phyloP scores from a whole-genome alignment of 2,329 filamentous ascomycete genomes.

The Xylaria digitata region DNA sequence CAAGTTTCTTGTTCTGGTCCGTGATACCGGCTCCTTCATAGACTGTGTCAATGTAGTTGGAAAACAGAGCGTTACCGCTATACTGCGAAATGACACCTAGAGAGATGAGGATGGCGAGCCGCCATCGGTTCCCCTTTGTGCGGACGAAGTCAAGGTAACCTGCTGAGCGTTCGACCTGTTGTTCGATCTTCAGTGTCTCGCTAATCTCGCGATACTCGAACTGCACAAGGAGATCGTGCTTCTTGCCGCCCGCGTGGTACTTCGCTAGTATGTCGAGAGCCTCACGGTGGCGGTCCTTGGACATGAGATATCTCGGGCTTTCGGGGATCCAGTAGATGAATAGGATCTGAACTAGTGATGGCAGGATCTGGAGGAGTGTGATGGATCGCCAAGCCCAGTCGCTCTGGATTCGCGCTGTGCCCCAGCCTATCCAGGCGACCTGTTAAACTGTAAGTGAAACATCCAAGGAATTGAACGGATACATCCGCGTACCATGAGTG shows the following conservation, averaged over 20 bases:
- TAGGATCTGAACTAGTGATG: conserved; percentile 70
- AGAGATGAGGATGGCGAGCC: conserved; percentile 70
- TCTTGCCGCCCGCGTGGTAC: conserved; percentile 72
- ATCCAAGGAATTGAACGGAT: neutral
- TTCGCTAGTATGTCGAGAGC: conserved; percentile 70
- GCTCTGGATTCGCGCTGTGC: conserved; percentile 65
- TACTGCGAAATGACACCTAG: conserved; percentile 76
- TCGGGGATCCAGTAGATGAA: conserved; percentile 77
- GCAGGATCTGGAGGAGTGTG: conserved; percentile 71
- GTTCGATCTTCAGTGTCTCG: conserved; percentile 70
- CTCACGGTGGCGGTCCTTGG: conserved; percentile 71
- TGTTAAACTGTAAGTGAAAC: conserved; percentile 15
- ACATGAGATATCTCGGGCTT: conserved; percentile 72
- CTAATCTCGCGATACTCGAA: conserved; percentile 75
- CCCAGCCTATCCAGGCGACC: conserved; percentile 72
- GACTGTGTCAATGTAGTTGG: conserved; percentile 73
- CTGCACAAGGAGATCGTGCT: conserved; percentile 69
- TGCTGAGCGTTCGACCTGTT: conserved; percentile 58
- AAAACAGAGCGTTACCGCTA: conserved; percentile 74
- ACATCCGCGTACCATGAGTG: conserved; percentile 50
- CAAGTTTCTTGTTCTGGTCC: conserved; percentile 66
- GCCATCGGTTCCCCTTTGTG: conserved; percentile 73
- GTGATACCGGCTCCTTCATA: conserved; percentile 71
- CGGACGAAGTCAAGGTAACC: conserved; percentile 70
- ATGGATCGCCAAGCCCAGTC: conserved; percentile 77